These are phyloP conservation scores for Coemansia sp. DNA, from an alignment of 192 early-diverging fungal genomes.

Conservation along the genomic window DNA sequence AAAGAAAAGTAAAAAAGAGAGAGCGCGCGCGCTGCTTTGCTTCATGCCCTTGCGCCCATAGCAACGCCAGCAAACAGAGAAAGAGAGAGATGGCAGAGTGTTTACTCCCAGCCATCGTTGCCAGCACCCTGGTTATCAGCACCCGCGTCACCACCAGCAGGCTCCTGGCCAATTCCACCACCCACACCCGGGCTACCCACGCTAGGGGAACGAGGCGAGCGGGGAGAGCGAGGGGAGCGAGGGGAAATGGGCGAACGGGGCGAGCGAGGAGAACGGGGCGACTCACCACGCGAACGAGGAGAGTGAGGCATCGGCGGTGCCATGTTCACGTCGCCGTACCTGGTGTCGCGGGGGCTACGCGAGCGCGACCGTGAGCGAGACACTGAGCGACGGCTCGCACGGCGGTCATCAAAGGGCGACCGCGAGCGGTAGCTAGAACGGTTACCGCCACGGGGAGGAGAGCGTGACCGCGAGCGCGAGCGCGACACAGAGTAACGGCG, in stretches of 20 bases:
- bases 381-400: neutral
- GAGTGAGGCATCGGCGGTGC: conserved; percentile 26
- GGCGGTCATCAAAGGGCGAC: neutral
- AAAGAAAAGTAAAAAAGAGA: neutral
- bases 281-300: conserved; percentile 15
- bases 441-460: neutral
- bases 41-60: no score
- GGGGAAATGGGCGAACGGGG: conserved; percentile 45
- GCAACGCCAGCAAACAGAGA: conserved; percentile 3
- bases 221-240: conserved; percentile 45
- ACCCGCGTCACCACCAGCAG: conserved; percentile 3
- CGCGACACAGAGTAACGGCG: conserved; percentile 48
- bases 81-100: neutral
- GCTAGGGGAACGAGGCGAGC: conserved; percentile 5
- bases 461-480: conserved; percentile 50
- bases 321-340: conserved; percentile 7
- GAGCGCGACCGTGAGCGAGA: conserved; percentile 14
- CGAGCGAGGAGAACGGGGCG: conserved; percentile 31
- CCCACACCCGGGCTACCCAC: neutral
- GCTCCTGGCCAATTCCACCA: conserved; percentile 4
- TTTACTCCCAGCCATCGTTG: conserved; percentile 37
- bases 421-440: neutral
- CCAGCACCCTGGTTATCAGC: conserved; percentile 3
- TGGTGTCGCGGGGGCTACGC: conserved; percentile 15
- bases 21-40: no score